Conservation (phyloP, 2,329 filamentous ascomycete genomes). For the Tolypocladium ovalisporum region DNA sequence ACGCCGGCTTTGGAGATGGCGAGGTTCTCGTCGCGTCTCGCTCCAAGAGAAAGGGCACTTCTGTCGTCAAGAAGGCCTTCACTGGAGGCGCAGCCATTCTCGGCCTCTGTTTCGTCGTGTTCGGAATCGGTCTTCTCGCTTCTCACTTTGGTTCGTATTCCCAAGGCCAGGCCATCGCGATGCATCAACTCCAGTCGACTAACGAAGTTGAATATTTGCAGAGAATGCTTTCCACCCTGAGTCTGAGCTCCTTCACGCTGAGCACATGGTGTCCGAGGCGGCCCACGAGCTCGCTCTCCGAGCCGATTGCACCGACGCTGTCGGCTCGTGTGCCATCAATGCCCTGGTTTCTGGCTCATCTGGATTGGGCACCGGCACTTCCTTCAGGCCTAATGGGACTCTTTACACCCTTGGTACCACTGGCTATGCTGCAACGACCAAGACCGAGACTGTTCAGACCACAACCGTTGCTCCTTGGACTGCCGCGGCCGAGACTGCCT, state of each 20-base stretch:
- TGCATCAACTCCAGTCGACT: background rate
- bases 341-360: constrained; percentile 3
- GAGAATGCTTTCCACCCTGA: constrained; percentile 1
- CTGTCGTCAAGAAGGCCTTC: constrained; percentile 7
- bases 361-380: constrained; percentile 5
- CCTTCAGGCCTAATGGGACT: background rate
- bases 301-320: constrained; percentile 9
- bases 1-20: constrained; percentile 12
- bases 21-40: background rate
- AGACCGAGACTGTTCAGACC: background rate
- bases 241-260: constrained; percentile 8
- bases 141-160: constrained; percentile 9
- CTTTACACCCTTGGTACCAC: background rate
- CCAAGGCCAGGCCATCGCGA: background rate
- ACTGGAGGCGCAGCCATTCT: constrained; percentile 3
- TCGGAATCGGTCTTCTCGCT: constrained; percentile 17
- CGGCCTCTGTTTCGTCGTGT: constrained; percentile 11
- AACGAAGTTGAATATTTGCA: background rate
- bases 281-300: constrained; percentile 11
- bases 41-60: background rate
- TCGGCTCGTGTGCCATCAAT: constrained; percentile 2
- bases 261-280: constrained; percentile 7
- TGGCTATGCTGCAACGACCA: background rate
- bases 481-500: background rate
- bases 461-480: background rate